Conservation (phyloP, 192 early-diverging fungal species). For the Phlyctochytrium planicorne region DNA sequence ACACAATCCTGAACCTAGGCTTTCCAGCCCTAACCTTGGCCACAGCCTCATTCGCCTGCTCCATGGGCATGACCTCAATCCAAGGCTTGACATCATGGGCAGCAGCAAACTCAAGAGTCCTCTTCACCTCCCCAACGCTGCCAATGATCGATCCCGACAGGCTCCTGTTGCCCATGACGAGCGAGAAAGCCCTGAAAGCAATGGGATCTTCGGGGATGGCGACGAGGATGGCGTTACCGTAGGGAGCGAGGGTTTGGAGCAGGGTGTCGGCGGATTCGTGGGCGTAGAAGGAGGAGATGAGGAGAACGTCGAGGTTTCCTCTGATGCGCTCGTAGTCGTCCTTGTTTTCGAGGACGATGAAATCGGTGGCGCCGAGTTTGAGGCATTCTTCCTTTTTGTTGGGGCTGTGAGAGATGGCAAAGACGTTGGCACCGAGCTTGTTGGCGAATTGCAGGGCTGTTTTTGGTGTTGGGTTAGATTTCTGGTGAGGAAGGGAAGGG, state of each 20-base stretch:
- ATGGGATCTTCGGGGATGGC: conserved; percentile 56
- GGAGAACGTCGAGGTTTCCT: conserved; percentile 9
- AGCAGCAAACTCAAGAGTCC: conserved; percentile 67
- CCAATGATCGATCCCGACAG: conserved; percentile 63
- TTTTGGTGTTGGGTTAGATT: too few relatives aligned
- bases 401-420: conserved; percentile 11
- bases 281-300: conserved; percentile 1
- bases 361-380: conserved; percentile 21
- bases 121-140: conserved; percentile 47
- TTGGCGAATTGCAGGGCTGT: conserved; percentile 21
- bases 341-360: conserved; percentile 25
- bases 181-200: conserved; percentile 26
- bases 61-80: conserved; percentile 63
- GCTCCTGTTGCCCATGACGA: conserved; percentile 37
- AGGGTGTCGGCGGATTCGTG: neutral
- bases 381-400: conserved; percentile 1
- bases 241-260: conserved; percentile 19
- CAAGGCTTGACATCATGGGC: conserved; percentile 62
- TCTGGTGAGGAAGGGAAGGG: too few relatives aligned
- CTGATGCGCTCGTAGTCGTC: conserved; percentile 17
- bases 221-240: conserved; percentile 61
- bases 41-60: conserved; percentile 62
- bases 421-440: conserved; percentile 12
- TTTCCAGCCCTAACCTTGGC: conserved; percentile 51
- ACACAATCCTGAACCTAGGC: conserved; percentile 68